Base-by-base conservation (phyloP, 208 protist genomes). In the Plasmodiophora brassicae region DNA sequence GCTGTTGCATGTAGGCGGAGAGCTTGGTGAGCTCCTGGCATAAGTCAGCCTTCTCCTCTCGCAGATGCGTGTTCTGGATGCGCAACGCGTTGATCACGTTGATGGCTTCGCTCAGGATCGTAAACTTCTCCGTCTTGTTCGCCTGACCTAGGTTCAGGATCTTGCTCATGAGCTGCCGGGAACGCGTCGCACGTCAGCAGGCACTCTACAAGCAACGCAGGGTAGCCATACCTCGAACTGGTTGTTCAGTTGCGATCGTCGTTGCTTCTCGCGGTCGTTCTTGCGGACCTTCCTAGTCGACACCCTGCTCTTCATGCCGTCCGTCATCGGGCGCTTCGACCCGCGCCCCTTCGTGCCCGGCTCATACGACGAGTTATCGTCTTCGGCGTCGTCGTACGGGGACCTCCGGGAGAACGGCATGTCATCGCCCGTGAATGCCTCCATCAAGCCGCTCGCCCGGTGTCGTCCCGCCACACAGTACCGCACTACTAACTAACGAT, bases 121-220 rank as follows among this genome's bases (percentile, higher is more conserved):
- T 78, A 32, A 78, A 78, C 41, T 78, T 78, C 65, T 78, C 65
- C 10, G 65, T 78, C n/a, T 78, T 78, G n/a, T 78, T 78, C n/a
- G 65, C 32, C n/a, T 78, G 65, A 38, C 65, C 65, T 38, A 78
- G 41, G n/a, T 78, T 78, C 32, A 78, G 65, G 65, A 78, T 78
- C 10, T 78, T 78, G n/a, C 65, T 78, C 65, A 78, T 78, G 32
- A 78, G 32, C 65, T 78, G 5, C 20, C 32, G 50, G 25, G 25
- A 25, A 57, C n/a, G n/a, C n/a, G n/a, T n/a, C n/a, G 20, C 41
- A 36, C 41, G n/a, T 36, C 65, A 78, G 5, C 5, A 32, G n/a
- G 65, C n/a, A 5, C 5, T 36, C 41, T n/a, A 14, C 5, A 5
- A 38, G 14, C 65, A 38, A n/a, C 5, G 5, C n/a, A 78, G 41